Conservation (phyloP, 768 basidiomycete genomes). For the Lenzites betulinus region DNA sequence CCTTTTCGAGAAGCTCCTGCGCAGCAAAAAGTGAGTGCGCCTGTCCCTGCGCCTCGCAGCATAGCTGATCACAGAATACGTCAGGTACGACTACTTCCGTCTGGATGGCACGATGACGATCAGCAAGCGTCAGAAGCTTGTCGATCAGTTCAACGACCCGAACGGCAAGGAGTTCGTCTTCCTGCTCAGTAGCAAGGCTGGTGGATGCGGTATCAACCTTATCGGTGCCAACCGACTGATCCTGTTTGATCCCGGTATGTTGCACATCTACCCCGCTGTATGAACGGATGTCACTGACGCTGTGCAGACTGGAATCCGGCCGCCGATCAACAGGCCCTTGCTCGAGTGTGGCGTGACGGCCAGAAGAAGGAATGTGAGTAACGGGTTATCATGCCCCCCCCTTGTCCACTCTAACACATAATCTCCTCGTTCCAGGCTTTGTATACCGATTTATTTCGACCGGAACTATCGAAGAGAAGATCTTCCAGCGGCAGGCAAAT, state of each 20-base stretch:
- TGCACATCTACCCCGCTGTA: not conserved
- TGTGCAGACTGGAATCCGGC: conserved; percentile 93
- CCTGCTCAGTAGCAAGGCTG: conserved; percentile 92
- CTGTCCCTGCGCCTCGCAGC: not conserved
- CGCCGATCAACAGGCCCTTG: conserved; percentile 96
- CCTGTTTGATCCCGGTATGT: conserved; percentile 86
- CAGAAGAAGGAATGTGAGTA: conserved; percentile 97
- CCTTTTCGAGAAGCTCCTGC: conserved; percentile 86
- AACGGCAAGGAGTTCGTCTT: conserved; percentile 93
- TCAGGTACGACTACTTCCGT: conserved; percentile 85
- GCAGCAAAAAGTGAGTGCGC: conserved; percentile 70
- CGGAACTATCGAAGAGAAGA: conserved; percentile 98
- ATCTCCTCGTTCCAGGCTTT: conserved; percentile 59
- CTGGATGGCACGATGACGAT: conserved; percentile 96
- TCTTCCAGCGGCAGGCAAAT: conserved; percentile 95
- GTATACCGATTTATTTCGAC: conserved; percentile 98
- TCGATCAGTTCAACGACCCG: conserved; percentile 95
- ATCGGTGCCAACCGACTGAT: conserved; percentile 97
- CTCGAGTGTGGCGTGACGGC: conserved; percentile 98
- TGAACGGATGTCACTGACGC: not conserved
- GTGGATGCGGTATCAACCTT: conserved; percentile 95
- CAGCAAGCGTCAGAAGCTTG: conserved; percentile 90
- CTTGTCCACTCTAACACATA: not conserved
- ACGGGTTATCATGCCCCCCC: not conserved
- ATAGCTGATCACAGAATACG: not conserved